phyloP scores from a whole-genome alignment of 352 stramenopile genomes.

The Thalassiosira exigua region DNA sequence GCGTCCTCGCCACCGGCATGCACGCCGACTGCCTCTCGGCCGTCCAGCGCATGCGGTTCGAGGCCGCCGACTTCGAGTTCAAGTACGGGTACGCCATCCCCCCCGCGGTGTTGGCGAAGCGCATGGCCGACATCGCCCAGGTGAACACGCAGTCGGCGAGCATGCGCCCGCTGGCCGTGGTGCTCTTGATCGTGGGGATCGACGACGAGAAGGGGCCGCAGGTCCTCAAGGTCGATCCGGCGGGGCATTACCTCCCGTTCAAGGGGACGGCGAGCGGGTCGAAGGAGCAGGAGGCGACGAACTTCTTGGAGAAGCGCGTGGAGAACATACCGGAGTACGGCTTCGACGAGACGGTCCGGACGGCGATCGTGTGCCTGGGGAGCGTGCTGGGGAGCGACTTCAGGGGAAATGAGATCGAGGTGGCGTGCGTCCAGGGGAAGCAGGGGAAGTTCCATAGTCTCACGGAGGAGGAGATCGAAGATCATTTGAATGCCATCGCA shows the following conservation, averaged over 20 bases:
- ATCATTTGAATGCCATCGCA: conserved; percentile 97
- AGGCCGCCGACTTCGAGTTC: conserved; percentile 95
- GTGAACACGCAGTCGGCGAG: conserved; percentile 93
- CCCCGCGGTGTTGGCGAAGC: conserved; percentile 93
- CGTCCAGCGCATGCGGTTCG: conserved; percentile 94
- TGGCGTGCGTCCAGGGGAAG: conserved; percentile 78
- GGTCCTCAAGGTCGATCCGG: conserved; percentile 98
- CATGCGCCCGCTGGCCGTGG: conserved; percentile 94
- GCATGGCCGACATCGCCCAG: conserved; percentile 97
- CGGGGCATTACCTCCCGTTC: conserved; percentile 96
- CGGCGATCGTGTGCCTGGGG: conserved; percentile 97
- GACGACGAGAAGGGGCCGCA: conserved; percentile 98
- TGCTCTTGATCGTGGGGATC: conserved; percentile 96
- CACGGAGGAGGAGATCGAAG: conserved; percentile 96
- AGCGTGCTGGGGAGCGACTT: conserved; percentile 97
- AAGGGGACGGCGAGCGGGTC: conserved; percentile 91
- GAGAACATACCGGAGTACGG: conserved; percentile 87
- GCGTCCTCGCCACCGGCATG: conserved; percentile 94
- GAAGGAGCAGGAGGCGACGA: conserved; percentile 98
- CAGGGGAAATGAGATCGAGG: conserved; percentile 95
- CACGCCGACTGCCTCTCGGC: conserved; percentile 87
- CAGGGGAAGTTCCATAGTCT: conserved; percentile 90
- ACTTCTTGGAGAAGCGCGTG: conserved; percentile 99
- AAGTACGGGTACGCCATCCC: conserved; percentile 97
- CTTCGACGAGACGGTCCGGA: conserved; percentile 93